Conservation (phyloP, 257 asterid genomes). For the Ligustrum vulgare region DNA sequence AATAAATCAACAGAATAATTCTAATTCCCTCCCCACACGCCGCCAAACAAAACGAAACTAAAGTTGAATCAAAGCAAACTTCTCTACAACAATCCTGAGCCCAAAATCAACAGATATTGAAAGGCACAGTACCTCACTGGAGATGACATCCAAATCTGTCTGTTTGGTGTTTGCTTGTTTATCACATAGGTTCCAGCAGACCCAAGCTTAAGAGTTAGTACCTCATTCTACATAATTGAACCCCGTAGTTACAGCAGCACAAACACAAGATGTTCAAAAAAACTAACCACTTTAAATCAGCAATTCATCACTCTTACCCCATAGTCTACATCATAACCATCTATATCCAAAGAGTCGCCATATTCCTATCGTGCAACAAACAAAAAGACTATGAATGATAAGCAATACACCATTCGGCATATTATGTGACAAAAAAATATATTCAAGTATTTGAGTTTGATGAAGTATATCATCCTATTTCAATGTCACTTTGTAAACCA, state of each 20-base stretch:
- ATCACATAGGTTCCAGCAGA: conserved; percentile 81
- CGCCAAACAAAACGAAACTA: not conserved
- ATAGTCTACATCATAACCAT: conserved; percentile 80
- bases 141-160: conserved; percentile 98
- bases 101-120: not conserved
- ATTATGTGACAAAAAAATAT: not conserved
- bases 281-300: not conserved
- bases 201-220: conserved; percentile 86
- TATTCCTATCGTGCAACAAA: conserved; percentile 52
- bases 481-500: not conserved
- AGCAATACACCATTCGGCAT: not conserved
- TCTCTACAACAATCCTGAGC: not conserved
- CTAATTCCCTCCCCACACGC: no score
- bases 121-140: conserved; percentile 70
- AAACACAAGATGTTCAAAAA: conserved; percentile 5
- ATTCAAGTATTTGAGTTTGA: not conserved
- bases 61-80: not conserved
- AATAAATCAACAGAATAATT: no score
- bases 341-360: conserved; percentile 77
- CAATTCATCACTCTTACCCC: conserved; percentile 58
- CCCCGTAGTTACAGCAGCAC: conserved; percentile 14
- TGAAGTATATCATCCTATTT: not conserved
- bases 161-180: conserved; percentile 91
- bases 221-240: conserved; percentile 67
- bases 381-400: not conserved